phyloP scores from a whole-genome alignment of 2,329 filamentous ascomycete species.

The Drechslerella dactyloides region DNA sequence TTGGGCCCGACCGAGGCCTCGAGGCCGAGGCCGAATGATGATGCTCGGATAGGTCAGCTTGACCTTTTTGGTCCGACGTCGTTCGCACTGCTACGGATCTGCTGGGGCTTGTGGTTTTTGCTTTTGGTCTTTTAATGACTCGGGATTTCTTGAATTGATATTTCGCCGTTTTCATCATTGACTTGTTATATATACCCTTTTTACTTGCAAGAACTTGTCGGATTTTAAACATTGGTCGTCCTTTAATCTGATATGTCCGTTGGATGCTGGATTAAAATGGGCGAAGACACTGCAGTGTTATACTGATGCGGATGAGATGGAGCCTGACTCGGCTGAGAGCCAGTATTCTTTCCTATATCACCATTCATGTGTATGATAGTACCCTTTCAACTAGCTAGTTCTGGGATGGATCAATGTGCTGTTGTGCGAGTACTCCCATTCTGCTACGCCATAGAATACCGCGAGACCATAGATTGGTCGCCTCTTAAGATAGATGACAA shows the following conservation, averaged over 20 bases:
- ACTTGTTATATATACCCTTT: slow-evolving; percentile 2
- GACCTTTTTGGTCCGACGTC: neutral
- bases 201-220: slow-evolving; percentile 1
- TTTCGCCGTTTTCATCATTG: neutral
- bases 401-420: neutral
- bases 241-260: neutral
- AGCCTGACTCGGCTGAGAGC: neutral
- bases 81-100: neutral
- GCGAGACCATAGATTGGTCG: no score
- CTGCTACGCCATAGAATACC: neutral
- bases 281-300: neutral
- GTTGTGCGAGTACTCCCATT: neutral
- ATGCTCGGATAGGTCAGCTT: neutral
- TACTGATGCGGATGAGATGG: neutral
- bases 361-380: slow-evolving; percentile 1
- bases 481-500: no score
- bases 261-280: neutral
- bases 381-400: neutral
- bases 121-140: neutral
- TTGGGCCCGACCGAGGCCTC: slow-evolving; percentile 20
- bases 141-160: neutral
- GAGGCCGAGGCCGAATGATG: slow-evolving; percentile 30
- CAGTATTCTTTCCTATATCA: neutral
- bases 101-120: neutral
- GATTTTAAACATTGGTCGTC: neutral